Conservation (phyloP, 768 basidiomycete species). For the Russula emetica region DNA sequence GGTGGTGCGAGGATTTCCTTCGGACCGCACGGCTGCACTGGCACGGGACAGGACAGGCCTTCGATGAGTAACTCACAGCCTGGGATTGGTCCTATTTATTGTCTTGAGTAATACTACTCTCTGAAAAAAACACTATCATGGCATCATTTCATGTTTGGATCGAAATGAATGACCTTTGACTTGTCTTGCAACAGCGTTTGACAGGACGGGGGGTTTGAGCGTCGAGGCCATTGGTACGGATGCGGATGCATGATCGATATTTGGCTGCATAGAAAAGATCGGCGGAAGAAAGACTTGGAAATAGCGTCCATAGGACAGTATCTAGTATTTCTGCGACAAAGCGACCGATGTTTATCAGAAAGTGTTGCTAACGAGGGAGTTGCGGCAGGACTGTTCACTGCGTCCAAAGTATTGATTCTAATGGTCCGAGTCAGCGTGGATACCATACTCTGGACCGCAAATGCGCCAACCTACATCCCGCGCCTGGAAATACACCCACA, state of each 20-base stretch:
- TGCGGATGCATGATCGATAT: constrained; percentile 33
- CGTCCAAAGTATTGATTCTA: neutral
- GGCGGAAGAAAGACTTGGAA: neutral
- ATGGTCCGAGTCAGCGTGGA: neutral
- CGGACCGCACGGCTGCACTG: too few relatives aligned
- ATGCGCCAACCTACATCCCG: constrained; percentile 49
- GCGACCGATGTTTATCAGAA: constrained; percentile 29
- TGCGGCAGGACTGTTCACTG: too few relatives aligned
- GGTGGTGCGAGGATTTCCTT: neutral
- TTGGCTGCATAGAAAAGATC: constrained; percentile 30
- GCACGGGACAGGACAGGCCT: too few relatives aligned
- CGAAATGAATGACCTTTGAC: constrained; percentile 55
- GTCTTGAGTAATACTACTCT: constrained; percentile 48
- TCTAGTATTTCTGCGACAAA: too few relatives aligned
- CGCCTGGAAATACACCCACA: constrained; percentile 80
- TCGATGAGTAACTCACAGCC: constrained; percentile 39
- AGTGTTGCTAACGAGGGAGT: constrained; percentile 58
- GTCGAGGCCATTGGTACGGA: constrained; percentile 32
- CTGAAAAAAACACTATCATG: constrained; percentile 56
- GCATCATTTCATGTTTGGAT: constrained; percentile 64
- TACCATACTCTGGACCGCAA: neutral
- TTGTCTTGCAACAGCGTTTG: constrained; percentile 35
- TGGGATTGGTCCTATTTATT: constrained; percentile 57
- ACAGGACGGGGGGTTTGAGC: constrained; percentile 39
- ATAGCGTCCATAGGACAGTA: constrained; percentile 30